A percentile compares a stretch with the other conserved stretches of the same genome.
Conservation (phyloP, 352 stramenopile genomes). For the Pythium grandisporangium region DNA sequence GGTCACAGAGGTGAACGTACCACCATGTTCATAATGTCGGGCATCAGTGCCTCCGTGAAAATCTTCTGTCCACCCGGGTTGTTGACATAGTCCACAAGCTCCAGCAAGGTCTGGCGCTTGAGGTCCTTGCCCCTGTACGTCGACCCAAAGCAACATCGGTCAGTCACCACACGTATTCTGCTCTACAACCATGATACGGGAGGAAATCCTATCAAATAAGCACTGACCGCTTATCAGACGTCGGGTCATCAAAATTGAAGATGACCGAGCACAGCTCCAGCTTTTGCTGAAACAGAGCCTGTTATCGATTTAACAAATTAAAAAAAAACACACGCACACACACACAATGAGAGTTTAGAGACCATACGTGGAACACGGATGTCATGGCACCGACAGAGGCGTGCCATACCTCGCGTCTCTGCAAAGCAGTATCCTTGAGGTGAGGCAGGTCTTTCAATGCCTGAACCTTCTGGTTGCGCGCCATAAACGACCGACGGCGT, state of each 20-base stretch:
- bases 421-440: constrained; percentile 78
- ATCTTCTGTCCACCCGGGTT: constrained; percentile 94
- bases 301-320: too few relatives aligned
- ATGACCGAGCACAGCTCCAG: constrained; percentile 94
- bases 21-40: constrained; percentile 91
- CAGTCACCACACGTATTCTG: too few relatives aligned
- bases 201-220: not conserved
- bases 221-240: constrained; percentile 85
- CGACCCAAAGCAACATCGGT: not conserved
- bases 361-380: too few relatives aligned
- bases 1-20: constrained; percentile 17
- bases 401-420: constrained; percentile 44
- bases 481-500: constrained; percentile 71
- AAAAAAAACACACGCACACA: too few relatives aligned
- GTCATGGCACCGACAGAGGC: too few relatives aligned
- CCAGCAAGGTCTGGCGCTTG: constrained; percentile 98
- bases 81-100: constrained; percentile 99
- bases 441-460: constrained; percentile 79
- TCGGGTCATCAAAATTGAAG: constrained; percentile 96
- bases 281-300: constrained; percentile 95
- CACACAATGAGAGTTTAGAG: too few relatives aligned
- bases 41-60: constrained; percentile 96
- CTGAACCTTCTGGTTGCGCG: constrained; percentile 82
- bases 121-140: constrained; percentile 86
- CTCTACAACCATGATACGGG: too few relatives aligned